These are phyloP conservation scores for Aspergillus costaricaensis DNA, from an alignment of 2,329 filamentous ascomycete genomes.

Conservation along the genomic window DNA sequence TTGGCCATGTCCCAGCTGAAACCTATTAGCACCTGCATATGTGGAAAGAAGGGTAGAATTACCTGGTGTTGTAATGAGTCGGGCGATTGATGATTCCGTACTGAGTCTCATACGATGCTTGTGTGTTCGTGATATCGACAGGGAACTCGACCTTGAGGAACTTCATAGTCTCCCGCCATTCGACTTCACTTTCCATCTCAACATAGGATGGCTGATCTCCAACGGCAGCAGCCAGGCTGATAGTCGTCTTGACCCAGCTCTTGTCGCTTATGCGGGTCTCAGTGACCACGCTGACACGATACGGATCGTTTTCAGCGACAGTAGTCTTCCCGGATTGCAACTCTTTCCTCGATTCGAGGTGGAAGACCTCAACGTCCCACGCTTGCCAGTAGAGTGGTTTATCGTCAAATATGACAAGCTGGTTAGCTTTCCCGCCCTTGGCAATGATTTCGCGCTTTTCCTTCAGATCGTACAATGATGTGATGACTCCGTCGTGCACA, in stretches of 20 bases:
- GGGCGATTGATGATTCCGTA: conserved; percentile 86
- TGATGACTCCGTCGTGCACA: conserved; percentile 75
- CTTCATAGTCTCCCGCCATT: conserved; percentile 96
- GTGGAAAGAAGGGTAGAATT: conserved; percentile 29
- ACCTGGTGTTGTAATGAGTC: conserved; percentile 95
- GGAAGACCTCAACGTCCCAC: conserved; percentile 97
- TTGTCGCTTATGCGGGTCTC: conserved; percentile 84
- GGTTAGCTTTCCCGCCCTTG: conserved; percentile 73
- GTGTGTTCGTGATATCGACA: conserved; percentile 84
- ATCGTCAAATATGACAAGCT: conserved; percentile 93
- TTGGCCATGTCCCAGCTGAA: conserved; percentile 90
- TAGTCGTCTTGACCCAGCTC: conserved; percentile 82
- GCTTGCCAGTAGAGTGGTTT: conserved; percentile 97
- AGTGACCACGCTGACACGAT: conserved; percentile 79
- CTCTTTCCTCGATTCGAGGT: conserved; percentile 81
- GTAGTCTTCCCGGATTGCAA: conserved; percentile 67
- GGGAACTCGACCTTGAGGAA: conserved; percentile 99
- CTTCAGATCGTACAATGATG: conserved; percentile 75
- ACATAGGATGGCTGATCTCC: conserved; percentile 68
- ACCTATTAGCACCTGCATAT: conserved; percentile 25
- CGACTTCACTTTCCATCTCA: conserved; percentile 81
- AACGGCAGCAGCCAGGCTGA: conserved; percentile 72
- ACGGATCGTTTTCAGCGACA: conserved; percentile 70
- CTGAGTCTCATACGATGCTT: conserved; percentile 93
- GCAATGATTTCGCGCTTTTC: conserved; percentile 77